These are phyloP conservation scores for Russula lepida DNA, from an alignment of 768 basidiomycete species.

Conservation along the genomic window DNA sequence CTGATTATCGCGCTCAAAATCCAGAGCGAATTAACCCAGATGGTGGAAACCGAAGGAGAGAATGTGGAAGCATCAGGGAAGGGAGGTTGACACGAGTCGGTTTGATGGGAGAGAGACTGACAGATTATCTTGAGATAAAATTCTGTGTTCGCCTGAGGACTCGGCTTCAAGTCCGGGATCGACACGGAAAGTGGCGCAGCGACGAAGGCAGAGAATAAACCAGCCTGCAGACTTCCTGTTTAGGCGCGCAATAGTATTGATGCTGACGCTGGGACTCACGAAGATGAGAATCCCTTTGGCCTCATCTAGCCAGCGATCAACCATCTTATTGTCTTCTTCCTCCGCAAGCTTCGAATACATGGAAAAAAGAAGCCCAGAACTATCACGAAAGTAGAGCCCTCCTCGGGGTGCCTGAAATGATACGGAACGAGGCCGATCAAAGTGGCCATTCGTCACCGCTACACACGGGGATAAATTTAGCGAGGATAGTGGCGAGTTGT, in stretches of 20 bases:
- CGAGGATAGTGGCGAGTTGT: background rate
- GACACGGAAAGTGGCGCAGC: constrained; percentile 13
- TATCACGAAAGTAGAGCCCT: background rate
- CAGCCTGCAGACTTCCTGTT: background rate
- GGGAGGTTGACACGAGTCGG: background rate
- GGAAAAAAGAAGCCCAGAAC: constrained; percentile 1
- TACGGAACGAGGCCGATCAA: background rate
- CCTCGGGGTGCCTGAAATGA: background rate
- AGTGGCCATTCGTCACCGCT: background rate
- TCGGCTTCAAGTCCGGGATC: constrained; percentile 4
- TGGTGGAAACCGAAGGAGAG: background rate
- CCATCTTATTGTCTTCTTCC: background rate
- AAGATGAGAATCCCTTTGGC: constrained; percentile 19
- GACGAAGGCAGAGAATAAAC: constrained; percentile 17
- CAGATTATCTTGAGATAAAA: background rate
- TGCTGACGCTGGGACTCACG: background rate
- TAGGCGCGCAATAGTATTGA: background rate
- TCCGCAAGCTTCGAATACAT: background rate
- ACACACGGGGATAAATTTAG: background rate
- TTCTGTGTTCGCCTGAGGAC: background rate
- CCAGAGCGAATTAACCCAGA: constrained; percentile 9
- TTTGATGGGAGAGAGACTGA: background rate
- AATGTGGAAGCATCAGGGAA: background rate
- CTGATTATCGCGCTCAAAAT: constrained; percentile 1
- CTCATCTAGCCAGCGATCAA: constrained; percentile 15